Evolutionary conservation across 179 eudicot genomes (phyloP), one percentile per base, ranked within the genome.

Genomic region (Heliamphora pulchella): DNA sequence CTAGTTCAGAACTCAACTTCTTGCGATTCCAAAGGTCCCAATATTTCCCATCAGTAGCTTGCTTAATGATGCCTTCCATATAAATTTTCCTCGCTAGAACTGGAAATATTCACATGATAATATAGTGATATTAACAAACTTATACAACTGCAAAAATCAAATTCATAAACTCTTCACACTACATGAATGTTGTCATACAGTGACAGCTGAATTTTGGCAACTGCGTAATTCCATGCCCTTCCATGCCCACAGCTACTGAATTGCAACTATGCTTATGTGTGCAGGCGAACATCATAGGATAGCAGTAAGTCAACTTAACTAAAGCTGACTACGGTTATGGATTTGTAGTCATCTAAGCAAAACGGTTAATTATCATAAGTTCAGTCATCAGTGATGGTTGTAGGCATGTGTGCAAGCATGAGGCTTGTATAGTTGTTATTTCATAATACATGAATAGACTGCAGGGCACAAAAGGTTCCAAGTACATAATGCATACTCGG

Each of bases 21-120:
- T 92, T 97, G 62, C 91, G 87, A 83, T 91, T 86, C 98, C 99
- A 96, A 17, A 94, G 86, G 80, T 94, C 96, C 93, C 88, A 87
- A 82, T 91, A 96, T 83, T 85, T 90, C 71, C 76, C 89, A 87
- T 96, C 99, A 80, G 89, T 87, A 69, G 91, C 90, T 88, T 94
- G 99, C 84, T 87, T 94, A 78, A 96, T 82, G 82, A 96, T 85
- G 64, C 92, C 96, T 84, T 92, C 93, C 89, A 91, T 87, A 83
- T 92, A 93, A 83, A 83, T 70, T 86, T 87, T 90, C 89, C 93
- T 89, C 7, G 93, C 92, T 86, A 89, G 81, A 87, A 91, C 99
- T 95, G 84, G 31, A 85, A 77, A 78, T 80, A 73, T 58, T 79
- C 61, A 31, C 66, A 78, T 20, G 68, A 57, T 70, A 22, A 55